These are phyloP conservation scores for Scheffersomyces amazonensis DNA, from an alignment of 805 yeast genomes.

Conservation along the genomic window DNA sequence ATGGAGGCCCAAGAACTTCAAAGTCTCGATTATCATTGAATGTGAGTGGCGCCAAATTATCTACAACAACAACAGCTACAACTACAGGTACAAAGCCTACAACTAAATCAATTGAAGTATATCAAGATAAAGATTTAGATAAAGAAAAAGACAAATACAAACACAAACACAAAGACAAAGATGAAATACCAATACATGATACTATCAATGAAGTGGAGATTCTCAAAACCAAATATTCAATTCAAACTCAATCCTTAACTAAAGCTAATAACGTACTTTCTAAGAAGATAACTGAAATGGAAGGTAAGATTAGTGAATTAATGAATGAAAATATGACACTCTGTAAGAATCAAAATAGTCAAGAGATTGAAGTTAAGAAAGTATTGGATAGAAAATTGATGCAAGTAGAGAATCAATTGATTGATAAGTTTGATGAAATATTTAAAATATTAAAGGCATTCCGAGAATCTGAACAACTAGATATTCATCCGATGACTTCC, in stretches of 20 bases:
- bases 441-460: slow-evolving; percentile 39
- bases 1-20: no score
- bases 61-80: no score
- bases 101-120: no score
- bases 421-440: slow-evolving; percentile 44
- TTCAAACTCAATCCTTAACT: slow-evolving; percentile 61
- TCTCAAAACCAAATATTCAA: slow-evolving; percentile 27
- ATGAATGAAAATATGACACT: slow-evolving; percentile 48
- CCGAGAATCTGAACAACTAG: slow-evolving; percentile 39
- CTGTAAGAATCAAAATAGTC: slow-evolving; percentile 31
- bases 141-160: slow-evolving; percentile 1
- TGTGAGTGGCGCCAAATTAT: no score
- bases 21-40: no score
- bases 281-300: slow-evolving; percentile 51
- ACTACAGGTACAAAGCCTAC: no score
- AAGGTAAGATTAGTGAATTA: slow-evolving; percentile 46
- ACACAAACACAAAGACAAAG: not conserved
- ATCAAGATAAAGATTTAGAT: no score
- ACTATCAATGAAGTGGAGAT: slow-evolving; percentile 15
- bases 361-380: slow-evolving; percentile 22
- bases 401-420: slow-evolving; percentile 39
- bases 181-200: no score
- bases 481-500: slow-evolving; percentile 4
- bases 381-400: slow-evolving; percentile 35
- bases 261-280: slow-evolving; percentile 53